Evolutionary conservation across 768 basidiomycete species (phyloP), one percentile per base, ranked within the genome.

Genomic region (Boletus pseudo-olivaceus): DNA sequence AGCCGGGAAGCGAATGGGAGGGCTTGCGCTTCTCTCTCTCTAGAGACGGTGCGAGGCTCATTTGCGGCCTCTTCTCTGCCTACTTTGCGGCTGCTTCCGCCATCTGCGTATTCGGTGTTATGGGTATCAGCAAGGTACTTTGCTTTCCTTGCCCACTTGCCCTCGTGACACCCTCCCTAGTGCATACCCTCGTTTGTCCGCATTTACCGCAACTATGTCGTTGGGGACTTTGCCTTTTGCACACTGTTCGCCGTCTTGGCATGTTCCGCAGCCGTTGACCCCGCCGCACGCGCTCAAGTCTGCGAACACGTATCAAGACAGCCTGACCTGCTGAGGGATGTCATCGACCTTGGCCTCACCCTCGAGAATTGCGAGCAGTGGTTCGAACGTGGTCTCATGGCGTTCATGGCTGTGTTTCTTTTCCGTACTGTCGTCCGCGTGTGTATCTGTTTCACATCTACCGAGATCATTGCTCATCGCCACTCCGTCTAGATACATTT

Each of bases 351-450:
- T 63, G 89, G 88, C 0, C 75, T 91, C 62, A 87, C 79, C 61
- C 70, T 88, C 40, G 89, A 91, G 70, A 89, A 90, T 59, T 92
- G 90, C 66, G 90, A 92, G 64, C 77, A 79, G 53, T 89, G 86
- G 85, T 78, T 90, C 44, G 87, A 86, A 65, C 77, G 82, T 38
- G 85, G 81, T 8, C 77, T 84, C 32, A 66, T 87, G 54, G 83
- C 75, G 0, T 75, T 82, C 33, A 72, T 89, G 45, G 82, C 76
- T 2, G 66, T 83, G 41, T 78, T 87, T 72, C 75, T 82, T 42
- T 71, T 89, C 34, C 66, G 87, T 56, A 79, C 86, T 51, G 77
- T 87, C 61, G 68, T 89, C 49, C 76, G 88, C 59, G 88, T 90
- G 67, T 69, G 84, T 76, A 45, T 38, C 57, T 47, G 42, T 33